phyloP scores from a whole-genome alignment of 345 rosid genomes.

The Pistacia atlantica region DNA sequence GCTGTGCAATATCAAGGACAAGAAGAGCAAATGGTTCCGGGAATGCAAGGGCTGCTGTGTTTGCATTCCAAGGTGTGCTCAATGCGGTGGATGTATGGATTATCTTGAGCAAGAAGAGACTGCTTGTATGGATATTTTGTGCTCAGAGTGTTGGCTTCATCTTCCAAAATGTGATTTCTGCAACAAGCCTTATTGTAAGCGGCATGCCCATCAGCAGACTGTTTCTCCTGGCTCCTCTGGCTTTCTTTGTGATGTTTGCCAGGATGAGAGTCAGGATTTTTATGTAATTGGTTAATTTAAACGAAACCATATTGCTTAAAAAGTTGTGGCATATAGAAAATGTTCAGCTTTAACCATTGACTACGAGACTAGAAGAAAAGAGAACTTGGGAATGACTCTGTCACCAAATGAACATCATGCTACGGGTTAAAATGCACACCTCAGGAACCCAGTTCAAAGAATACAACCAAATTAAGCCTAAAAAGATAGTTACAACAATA shows the following conservation, averaged over 20 bases:
- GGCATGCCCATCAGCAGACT: conserved; percentile 31
- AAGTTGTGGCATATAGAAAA: no score
- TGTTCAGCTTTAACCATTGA: background rate
- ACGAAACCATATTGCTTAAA: no score
- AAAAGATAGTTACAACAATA: conserved; percentile 24
- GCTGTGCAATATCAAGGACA: conserved; percentile 32
- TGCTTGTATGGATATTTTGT: conserved; percentile 50
- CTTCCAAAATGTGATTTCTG: conserved; percentile 76
- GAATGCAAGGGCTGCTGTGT: conserved; percentile 57
- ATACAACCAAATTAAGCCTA: conserved; percentile 25
- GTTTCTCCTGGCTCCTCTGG: conserved; percentile 26
- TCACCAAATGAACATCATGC: conserved; percentile 13
- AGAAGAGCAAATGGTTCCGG: conserved; percentile 11
- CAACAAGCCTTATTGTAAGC: conserved; percentile 67
- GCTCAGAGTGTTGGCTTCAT: conserved; percentile 69
- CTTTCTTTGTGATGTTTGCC: conserved; percentile 62
- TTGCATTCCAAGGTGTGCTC: conserved; percentile 69
- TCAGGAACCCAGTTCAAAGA: conserved; percentile 25
- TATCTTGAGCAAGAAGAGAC: conserved; percentile 51
- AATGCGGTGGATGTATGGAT: conserved; percentile 58
- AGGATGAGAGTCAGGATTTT: conserved; percentile 7
- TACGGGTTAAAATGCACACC: conserved; percentile 9
- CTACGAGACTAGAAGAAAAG: background rate
- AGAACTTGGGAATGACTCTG: background rate
- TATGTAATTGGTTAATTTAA: background rate